Base-by-base conservation (phyloP, 306 rosid species). In the Corylus americana region DNA sequence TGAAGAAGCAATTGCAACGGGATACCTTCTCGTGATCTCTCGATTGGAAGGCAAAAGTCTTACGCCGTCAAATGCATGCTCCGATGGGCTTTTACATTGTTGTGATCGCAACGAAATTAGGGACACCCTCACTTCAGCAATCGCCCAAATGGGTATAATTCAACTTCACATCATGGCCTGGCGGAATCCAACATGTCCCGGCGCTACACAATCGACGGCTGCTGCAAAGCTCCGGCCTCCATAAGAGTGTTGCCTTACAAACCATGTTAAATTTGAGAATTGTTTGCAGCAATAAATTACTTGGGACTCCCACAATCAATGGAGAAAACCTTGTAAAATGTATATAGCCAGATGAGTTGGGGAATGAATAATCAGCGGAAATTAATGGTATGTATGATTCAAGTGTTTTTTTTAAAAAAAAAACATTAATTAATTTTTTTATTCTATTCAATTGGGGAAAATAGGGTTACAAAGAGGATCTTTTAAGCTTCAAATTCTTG, bases 11-110 rank as follows among this genome's bases (percentile, higher is more conserved):
- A 63, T 10, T 51, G 75, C 68, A 13, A 76, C 53, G 61, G 86
- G 85, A 10, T 67, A 76, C 74, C 74, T 75, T 18, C 83, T 85
- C 29, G 81, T 83, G 76, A 79, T 88, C 25, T 85, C 91, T 47
- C 77, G 88, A 42, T 20, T 85, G 57, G 89, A 85, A 79, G 79
- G 84, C 58, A 88, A 81, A 82, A 83, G 79, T 78, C 20, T 85
- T 39, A 81, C 83, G 75, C 91, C 91, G n/a, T 83, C 87, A 6
- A 59, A 64, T 16, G 85, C 59, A 16, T 49, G 87, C 83, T 73
- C 76, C 2, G 72, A 73, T 5, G 91, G 88, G 50, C 86, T 81
- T 42, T 64, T 88, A 73, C 76, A 85, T 66, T 85, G 89, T 18
- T 85, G 86, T n/a, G 86, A 88, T 51, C 83, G 78, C 50, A 31